A percentile compares a stretch with the other conserved stretches of the same genome.
phyloP scores from a whole-genome alignment of 1,284 basidiomycete genomes.

The Ganoderma resinaceum region DNA sequence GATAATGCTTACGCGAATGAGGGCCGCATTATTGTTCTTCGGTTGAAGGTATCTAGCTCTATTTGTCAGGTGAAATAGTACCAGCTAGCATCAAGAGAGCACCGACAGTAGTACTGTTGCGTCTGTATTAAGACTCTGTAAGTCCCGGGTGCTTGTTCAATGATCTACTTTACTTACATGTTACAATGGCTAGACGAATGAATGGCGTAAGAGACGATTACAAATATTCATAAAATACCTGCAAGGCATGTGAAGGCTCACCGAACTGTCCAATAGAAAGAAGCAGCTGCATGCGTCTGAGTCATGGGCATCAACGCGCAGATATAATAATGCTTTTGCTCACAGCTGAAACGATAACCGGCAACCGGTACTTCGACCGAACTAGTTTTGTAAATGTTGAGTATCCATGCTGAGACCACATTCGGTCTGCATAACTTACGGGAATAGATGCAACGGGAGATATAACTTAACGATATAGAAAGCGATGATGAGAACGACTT shows the following conservation, averaged over 20 bases:
- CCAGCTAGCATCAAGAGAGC: background rate
- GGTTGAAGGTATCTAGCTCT: background rate
- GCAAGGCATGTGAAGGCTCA: background rate
- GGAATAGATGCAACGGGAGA: background rate
- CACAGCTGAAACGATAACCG: background rate
- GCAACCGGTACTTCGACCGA: background rate
- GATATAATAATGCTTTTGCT: background rate
- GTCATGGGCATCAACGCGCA: background rate
- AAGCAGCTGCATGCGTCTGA: background rate
- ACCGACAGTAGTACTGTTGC: background rate
- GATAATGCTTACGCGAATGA: background rate
- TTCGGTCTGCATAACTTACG: background rate
- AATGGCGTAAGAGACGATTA: background rate
- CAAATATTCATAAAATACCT: background rate
- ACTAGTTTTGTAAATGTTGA: background rate
- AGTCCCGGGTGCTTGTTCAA: background rate
- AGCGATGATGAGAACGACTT: background rate
- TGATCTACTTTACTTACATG: background rate
- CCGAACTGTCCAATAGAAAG: background rate
- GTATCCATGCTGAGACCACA: background rate
- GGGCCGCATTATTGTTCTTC: background rate
- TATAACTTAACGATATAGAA: background rate
- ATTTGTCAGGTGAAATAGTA: background rate
- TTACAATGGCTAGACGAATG: background rate
- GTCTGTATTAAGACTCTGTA: background rate